Evolutionary conservation across 371 early-diverging fungal species (phyloP).

Genomic region (Funneliformis caledonium): DNA sequence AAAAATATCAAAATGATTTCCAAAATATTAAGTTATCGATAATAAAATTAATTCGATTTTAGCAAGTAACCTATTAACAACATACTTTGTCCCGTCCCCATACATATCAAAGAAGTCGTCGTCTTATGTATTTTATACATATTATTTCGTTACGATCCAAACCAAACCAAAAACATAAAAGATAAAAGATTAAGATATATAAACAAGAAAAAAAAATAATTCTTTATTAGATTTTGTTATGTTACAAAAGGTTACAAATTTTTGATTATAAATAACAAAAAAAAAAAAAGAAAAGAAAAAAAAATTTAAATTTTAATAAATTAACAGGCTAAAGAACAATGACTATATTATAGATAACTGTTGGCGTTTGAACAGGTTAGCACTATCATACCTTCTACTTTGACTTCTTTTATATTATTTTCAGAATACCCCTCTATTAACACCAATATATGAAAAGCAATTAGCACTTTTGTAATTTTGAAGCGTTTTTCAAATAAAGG

Average conservation of each 20-base stretch:
- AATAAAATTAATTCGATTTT: not conserved
- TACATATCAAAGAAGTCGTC: slow-evolving; percentile 36
- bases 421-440: not conserved
- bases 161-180: not conserved
- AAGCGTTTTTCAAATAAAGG: not conserved
- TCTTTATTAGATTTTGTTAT: slow-evolving; percentile 14
- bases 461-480: not conserved
- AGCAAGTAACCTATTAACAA: not conserved
- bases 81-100: slow-evolving; percentile 31
- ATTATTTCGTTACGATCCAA: not conserved
- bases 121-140: slow-evolving; percentile 10
- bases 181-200: not conserved
- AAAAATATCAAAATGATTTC: not conserved
- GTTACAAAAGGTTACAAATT: not conserved
- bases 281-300: not conserved
- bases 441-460: not conserved
- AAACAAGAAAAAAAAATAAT: not conserved
- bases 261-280: not conserved
- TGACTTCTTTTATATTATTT: slow-evolving; percentile 3
- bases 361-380: not conserved
- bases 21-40: not conserved
- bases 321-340: not conserved
- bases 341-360: not conserved
- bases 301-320: not conserved
- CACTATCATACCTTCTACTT: slow-evolving; percentile 8